A percentile compares a stretch with the other conserved stretches of the same genome.
Evolutionary conservation across 495 filamentous ascomycete genomes (phyloP).

Genomic region (Pseudoneurospora amorphoporcata): DNA sequence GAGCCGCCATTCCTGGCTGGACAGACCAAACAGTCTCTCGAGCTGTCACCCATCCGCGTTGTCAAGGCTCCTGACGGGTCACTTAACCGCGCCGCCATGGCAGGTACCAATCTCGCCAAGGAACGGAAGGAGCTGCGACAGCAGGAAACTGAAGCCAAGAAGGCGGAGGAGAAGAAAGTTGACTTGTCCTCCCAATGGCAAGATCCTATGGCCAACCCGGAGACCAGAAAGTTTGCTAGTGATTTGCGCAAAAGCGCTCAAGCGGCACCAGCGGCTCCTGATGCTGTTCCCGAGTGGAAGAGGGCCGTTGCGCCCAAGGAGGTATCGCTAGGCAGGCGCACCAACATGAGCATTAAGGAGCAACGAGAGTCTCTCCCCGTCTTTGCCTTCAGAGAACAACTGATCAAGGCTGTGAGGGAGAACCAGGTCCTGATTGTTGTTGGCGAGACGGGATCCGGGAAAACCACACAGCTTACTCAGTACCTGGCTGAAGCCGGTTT

Average conservation of each 20-base stretch:
- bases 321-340: slow-evolving; percentile 73
- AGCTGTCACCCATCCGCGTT: slow-evolving; percentile 88
- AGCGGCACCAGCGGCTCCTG: slow-evolving; percentile 29
- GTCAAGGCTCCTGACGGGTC: slow-evolving; percentile 97
- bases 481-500: slow-evolving; percentile 91
- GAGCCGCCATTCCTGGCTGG: slow-evolving; percentile 94
- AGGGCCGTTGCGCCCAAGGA: slow-evolving; percentile 72
- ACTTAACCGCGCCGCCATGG: slow-evolving; percentile 89
- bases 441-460: slow-evolving; percentile 94
- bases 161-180: slow-evolving; percentile 65
- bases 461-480: slow-evolving; percentile 94
- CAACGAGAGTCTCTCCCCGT: slow-evolving; percentile 87
- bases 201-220: slow-evolving; percentile 84
- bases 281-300: slow-evolving; percentile 88
- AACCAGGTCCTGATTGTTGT: slow-evolving; percentile 95
- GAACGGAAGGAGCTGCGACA: slow-evolving; percentile 83
- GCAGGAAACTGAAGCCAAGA: slow-evolving; percentile 76
- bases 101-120: slow-evolving; percentile 79
- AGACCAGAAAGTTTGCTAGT: slow-evolving; percentile 74
- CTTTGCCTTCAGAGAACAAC: slow-evolving; percentile 76
- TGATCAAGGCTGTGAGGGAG: slow-evolving; percentile 76
- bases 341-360: slow-evolving; percentile 87
- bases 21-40: slow-evolving; percentile 90
- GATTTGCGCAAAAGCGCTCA: slow-evolving; percentile 57
- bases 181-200: slow-evolving; percentile 92